phyloP scores from a whole-genome alignment of 139 green algal species.

The Tetradesmus obliquus region DNA sequence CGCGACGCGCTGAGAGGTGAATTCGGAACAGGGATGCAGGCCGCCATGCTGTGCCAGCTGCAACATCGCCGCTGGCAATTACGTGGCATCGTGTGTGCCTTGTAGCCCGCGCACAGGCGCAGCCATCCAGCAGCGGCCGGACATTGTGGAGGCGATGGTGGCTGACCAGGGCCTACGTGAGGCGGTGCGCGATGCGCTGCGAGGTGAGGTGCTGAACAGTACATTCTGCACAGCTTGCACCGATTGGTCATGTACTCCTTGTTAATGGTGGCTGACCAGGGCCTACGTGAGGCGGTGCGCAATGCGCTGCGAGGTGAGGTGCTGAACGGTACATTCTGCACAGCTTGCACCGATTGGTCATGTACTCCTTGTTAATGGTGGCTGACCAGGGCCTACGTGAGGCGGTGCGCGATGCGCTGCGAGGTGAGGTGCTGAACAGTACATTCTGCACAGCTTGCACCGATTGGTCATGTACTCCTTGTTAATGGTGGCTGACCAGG shows the following conservation, averaged over 20 bases:
- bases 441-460: no score
- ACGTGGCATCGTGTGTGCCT: no score
- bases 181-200: slow-evolving; percentile 66
- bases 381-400: slow-evolving; percentile 76
- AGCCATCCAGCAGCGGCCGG: slow-evolving; percentile 79
- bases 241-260: no score
- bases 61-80: no score
- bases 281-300: slow-evolving; percentile 79
- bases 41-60: background rate
- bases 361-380: slow-evolving; percentile 55
- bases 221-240: no score
- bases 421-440: slow-evolving; percentile 61
- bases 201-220: no score
- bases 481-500: slow-evolving; percentile 77
- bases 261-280: slow-evolving; percentile 70
- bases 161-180: slow-evolving; percentile 76
- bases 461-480: no score
- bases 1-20: slow-evolving; percentile 72
- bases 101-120: background rate
- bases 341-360: no score
- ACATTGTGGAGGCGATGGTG: slow-evolving; percentile 90
- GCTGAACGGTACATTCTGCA: no score
- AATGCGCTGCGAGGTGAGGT: slow-evolving; percentile 69
- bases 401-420: slow-evolving; percentile 74
- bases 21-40: no score